A percentile compares a stretch with the other conserved stretches of the same genome.
These are phyloP conservation scores for Boletellus sp. DNA, from an alignment of 768 basidiomycete species.

Conservation along the genomic window DNA sequence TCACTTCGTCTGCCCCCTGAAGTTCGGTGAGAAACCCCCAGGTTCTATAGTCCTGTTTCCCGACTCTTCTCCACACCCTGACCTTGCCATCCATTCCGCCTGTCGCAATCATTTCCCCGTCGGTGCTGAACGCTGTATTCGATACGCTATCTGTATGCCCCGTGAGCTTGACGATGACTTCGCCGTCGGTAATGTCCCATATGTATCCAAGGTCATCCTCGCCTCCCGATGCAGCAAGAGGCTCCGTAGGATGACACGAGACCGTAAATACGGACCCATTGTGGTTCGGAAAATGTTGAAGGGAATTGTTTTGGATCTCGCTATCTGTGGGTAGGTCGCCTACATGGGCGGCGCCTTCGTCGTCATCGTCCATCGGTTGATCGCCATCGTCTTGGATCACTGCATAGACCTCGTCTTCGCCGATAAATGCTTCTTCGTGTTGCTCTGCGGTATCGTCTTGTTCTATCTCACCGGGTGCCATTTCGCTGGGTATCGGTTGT, in stretches of 20 bases:
- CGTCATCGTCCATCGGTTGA: slow-evolving; percentile 69
- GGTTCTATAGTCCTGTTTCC: slow-evolving; percentile 62
- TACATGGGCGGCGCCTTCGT: slow-evolving; percentile 47
- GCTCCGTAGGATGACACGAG: slow-evolving; percentile 74
- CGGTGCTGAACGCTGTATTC: slow-evolving; percentile 70
- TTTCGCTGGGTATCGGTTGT: slow-evolving; percentile 3
- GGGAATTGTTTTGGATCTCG: slow-evolving; percentile 55
- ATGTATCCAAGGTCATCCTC: slow-evolving; percentile 95
- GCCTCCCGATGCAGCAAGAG: slow-evolving; percentile 87
- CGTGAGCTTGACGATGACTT: slow-evolving; percentile 76
- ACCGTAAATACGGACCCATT: slow-evolving; percentile 78
- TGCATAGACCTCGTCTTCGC: slow-evolving; percentile 58
- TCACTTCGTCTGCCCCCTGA: slow-evolving; percentile 93
- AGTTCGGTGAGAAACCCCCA: slow-evolving; percentile 97
- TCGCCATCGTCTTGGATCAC: slow-evolving; percentile 68
- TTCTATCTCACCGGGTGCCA: slow-evolving; percentile 38
- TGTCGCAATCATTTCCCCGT: slow-evolving; percentile 91
- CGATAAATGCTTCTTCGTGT: slow-evolving; percentile 59
- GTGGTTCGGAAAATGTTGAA: slow-evolving; percentile 70
- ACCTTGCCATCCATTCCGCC: slow-evolving; percentile 98
- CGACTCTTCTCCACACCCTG: slow-evolving; percentile 85
- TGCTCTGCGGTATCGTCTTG: slow-evolving; percentile 36
- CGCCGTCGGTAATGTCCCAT: slow-evolving; percentile 83
- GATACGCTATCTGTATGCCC: slow-evolving; percentile 94
- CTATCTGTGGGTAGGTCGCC: slow-evolving; percentile 42